These are phyloP conservation scores for Orbilia oligospora DNA, from an alignment of 2,329 filamentous ascomycete species.

Conservation along the genomic window DNA sequence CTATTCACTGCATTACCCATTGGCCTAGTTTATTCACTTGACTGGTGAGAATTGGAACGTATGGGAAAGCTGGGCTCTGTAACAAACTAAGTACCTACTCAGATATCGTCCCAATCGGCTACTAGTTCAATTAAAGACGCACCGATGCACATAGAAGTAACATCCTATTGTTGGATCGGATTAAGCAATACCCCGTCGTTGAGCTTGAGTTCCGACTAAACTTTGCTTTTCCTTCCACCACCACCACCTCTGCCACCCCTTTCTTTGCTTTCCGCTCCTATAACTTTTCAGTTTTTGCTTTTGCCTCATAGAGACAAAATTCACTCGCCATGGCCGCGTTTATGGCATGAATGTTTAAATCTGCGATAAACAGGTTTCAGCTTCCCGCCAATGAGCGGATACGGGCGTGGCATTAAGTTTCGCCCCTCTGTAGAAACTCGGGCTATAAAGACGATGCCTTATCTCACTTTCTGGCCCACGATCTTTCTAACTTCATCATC, in stretches of 20 bases:
- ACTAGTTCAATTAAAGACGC: not conserved
- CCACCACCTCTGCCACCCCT: not conserved
- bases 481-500: not conserved
- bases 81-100: too few species aligned
- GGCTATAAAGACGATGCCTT: slow-evolving; percentile 40
- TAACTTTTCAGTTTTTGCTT: slow-evolving; percentile 14
- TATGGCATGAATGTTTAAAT: slow-evolving; percentile 33
- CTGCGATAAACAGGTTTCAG: slow-evolving; percentile 47
- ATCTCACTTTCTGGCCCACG: slow-evolving; percentile 10
- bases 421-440: slow-evolving; percentile 5
- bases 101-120: slow-evolving; percentile 2
- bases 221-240: slow-evolving; percentile 30
- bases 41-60: slow-evolving; percentile 4
- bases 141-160: slow-evolving; percentile 14
- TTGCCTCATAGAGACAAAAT: slow-evolving; percentile 14
- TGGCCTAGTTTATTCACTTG: slow-evolving; percentile 4
- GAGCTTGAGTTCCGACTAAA: slow-evolving; percentile 34
- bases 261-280: slow-evolving; percentile 1
- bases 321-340: slow-evolving; percentile 25
- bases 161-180: slow-evolving; percentile 6
- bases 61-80: slow-evolving; percentile 3
- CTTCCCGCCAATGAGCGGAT: slow-evolving; percentile 16
- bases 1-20: not conserved
- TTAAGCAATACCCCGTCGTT: not conserved
- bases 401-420: slow-evolving; percentile 26